Percentiles rank a stretch among this genome's conserved stretches.
Conservation (phyloP, 768 basidiomycete species). For the Auricularia heimuer region DNA sequence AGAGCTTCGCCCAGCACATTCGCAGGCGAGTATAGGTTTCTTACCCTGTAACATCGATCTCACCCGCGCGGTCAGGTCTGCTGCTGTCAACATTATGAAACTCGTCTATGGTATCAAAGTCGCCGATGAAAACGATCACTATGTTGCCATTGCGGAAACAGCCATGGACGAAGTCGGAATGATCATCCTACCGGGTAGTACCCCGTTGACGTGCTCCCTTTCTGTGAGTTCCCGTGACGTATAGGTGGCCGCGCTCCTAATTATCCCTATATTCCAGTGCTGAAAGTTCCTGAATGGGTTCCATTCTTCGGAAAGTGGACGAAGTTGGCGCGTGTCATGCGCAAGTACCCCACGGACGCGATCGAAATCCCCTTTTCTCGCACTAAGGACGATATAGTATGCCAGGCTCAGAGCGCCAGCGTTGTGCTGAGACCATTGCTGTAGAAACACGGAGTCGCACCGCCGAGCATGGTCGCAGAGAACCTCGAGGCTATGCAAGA, state of each 20-base stretch:
- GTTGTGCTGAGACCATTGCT: background rate
- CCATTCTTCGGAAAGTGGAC: background rate
- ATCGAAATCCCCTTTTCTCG: background rate
- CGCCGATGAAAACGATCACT: conserved; percentile 25
- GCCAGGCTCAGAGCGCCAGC: background rate
- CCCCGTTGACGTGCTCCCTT: conserved; percentile 24
- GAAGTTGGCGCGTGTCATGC: background rate
- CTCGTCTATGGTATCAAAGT: conserved; percentile 33
- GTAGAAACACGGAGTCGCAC: background rate
- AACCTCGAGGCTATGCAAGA: background rate
- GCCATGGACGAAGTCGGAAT: conserved; percentile 15
- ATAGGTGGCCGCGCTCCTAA: too few relatives aligned
- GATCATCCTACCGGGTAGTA: conserved; percentile 22
- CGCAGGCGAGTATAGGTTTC: background rate
- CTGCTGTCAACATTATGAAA: conserved; percentile 28
- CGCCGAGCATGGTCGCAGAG: background rate
- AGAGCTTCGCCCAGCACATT: background rate
- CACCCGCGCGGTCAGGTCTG: conserved; percentile 15
- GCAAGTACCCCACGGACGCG: background rate
- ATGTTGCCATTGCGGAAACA: conserved; percentile 22
- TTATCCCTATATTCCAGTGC: background rate
- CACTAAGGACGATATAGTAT: background rate
- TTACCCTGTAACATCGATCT: background rate
- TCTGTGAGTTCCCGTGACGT: conserved; percentile 15
- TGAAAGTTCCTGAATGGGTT: background rate